Conservation (phyloP, 306 rosid genomes). For the Parietaria judaica region DNA sequence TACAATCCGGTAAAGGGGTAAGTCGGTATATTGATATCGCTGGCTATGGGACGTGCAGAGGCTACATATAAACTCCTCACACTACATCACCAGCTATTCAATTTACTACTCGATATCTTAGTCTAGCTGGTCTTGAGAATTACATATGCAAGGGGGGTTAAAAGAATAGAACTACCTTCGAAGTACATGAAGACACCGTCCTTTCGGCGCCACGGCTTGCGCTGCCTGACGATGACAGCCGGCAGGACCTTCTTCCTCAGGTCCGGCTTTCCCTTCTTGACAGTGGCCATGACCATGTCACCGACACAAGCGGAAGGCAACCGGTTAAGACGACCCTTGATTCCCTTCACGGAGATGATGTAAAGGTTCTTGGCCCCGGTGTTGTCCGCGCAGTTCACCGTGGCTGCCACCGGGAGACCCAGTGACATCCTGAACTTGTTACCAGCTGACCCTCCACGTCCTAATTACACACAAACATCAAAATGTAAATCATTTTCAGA, state of each 20-base stretch:
- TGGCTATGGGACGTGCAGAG: slow-evolving; percentile 40
- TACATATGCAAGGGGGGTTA: no score
- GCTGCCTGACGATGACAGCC: slow-evolving; percentile 56
- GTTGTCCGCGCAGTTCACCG: slow-evolving; percentile 63
- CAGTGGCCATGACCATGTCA: slow-evolving; percentile 67
- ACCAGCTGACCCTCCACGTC: slow-evolving; percentile 61
- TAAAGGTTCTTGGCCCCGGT: slow-evolving; percentile 55
- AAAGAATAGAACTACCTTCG: slow-evolving; percentile 34
- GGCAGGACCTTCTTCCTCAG: slow-evolving; percentile 68
- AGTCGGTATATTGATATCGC: slow-evolving; percentile 27
- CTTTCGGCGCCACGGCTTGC: slow-evolving; percentile 69
- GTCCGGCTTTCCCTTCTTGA: slow-evolving; percentile 61
- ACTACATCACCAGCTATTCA: slow-evolving; percentile 30
- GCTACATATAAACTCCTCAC: slow-evolving; percentile 15
- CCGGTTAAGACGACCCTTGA: slow-evolving; percentile 54
- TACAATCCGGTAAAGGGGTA: slow-evolving; percentile 23
- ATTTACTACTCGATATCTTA: slow-evolving; percentile 10
- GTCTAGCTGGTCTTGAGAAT: slow-evolving; percentile 27
- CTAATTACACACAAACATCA: slow-evolving; percentile 24
- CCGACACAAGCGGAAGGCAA: slow-evolving; percentile 67
- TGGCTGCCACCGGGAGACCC: slow-evolving; percentile 70
- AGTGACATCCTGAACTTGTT: slow-evolving; percentile 71
- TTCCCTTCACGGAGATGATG: slow-evolving; percentile 50
- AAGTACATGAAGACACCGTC: slow-evolving; percentile 62
- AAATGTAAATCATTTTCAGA: background rate